phyloP scores from a whole-genome alignment of 495 filamentous ascomycete species.

The Copromyces sp. region DNA sequence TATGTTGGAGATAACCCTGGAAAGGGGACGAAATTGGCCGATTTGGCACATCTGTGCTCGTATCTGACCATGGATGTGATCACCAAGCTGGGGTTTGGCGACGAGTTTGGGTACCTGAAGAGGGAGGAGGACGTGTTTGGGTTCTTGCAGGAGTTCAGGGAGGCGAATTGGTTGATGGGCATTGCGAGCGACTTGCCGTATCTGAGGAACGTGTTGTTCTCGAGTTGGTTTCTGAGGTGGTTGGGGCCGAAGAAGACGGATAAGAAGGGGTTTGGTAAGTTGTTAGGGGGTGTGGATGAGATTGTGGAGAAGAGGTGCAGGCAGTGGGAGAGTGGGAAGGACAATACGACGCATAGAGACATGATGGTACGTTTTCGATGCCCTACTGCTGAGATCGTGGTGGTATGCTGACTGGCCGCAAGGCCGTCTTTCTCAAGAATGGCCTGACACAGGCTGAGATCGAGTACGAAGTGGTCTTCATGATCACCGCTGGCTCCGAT shows the following conservation, averaged over 20 bases:
- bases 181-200: slow-evolving; percentile 21
- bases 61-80: slow-evolving; percentile 40
- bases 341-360: neutral
- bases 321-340: neutral
- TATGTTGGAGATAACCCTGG: neutral
- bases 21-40: neutral
- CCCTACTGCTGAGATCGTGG: neutral
- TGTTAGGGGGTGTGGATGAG: slow-evolving; percentile 17
- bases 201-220: slow-evolving; percentile 17
- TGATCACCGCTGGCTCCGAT: slow-evolving; percentile 51
- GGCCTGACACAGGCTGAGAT: slow-evolving; percentile 29
- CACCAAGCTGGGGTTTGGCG: slow-evolving; percentile 35
- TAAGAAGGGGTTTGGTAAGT: slow-evolving; percentile 30
- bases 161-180: slow-evolving; percentile 17
- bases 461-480: slow-evolving; percentile 31
- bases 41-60: slow-evolving; percentile 6
- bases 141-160: slow-evolving; percentile 32
- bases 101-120: slow-evolving; percentile 31
- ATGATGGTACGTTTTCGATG: neutral
- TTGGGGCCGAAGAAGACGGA: slow-evolving; percentile 48
- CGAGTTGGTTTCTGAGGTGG: slow-evolving; percentile 35
- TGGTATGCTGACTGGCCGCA: neutral
- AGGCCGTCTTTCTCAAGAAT: slow-evolving; percentile 20
- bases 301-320: neutral
- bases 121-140: slow-evolving; percentile 37